phyloP scores from a whole-genome alignment of 176 grass and related monocot species.

The Alloteropsis semialata region DNA sequence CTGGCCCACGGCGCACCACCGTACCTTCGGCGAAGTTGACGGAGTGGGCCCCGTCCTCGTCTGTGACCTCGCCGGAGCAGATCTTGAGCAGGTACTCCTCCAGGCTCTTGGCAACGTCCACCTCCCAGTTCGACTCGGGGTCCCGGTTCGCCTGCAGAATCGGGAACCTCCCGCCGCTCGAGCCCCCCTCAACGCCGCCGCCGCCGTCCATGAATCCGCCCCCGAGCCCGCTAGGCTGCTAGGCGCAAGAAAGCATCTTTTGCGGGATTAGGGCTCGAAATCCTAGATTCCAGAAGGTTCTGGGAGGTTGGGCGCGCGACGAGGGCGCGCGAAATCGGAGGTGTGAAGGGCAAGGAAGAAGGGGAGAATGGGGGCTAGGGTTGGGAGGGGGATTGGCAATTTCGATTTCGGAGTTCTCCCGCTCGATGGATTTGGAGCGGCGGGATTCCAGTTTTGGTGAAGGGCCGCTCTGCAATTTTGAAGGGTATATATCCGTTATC shows the following conservation, averaged over 20 bases:
- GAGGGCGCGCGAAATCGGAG: slow-evolving; percentile 15
- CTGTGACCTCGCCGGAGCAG: slow-evolving; percentile 70
- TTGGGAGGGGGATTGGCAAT: slow-evolving; percentile 37
- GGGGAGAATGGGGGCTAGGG: slow-evolving; percentile 5
- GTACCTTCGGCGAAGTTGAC: slow-evolving; percentile 97
- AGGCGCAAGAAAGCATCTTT: slow-evolving; percentile 2
- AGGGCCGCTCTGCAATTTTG: neutral
- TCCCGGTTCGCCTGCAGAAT: slow-evolving; percentile 76
- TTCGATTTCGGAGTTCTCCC: slow-evolving; percentile 56
- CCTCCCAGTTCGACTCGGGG: slow-evolving; percentile 84
- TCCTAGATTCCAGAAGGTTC: slow-evolving; percentile 11
- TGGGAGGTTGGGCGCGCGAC: neutral
- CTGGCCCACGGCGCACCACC: neutral
- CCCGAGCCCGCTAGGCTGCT: neutral
- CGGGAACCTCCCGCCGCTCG: slow-evolving; percentile 32
- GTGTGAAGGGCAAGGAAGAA: neutral
- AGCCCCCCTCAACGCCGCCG: slow-evolving; percentile 30
- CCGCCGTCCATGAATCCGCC: slow-evolving; percentile 30
- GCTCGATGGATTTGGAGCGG: slow-evolving; percentile 39
- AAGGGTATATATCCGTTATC: neutral
- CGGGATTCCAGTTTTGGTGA: slow-evolving; percentile 19
- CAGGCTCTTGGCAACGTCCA: slow-evolving; percentile 80
- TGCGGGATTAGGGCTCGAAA: neutral
- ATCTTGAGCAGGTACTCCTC: slow-evolving; percentile 93
- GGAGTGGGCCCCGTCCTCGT: slow-evolving; percentile 46